Evolutionary conservation across 257 asterid species (phyloP).

Genomic region (Scutellaria barbata): DNA sequence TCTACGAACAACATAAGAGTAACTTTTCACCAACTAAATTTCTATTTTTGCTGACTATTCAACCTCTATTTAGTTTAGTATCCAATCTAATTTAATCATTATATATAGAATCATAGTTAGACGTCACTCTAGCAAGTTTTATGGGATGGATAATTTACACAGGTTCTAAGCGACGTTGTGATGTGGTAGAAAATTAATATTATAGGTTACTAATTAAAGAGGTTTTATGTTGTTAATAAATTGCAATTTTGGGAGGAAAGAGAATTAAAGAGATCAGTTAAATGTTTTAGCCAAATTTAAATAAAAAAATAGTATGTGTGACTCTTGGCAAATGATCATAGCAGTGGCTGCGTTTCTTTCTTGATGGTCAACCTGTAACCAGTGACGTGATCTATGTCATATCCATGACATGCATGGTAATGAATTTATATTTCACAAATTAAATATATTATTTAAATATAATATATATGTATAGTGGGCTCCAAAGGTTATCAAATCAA

Average conservation of each 20-base stretch:
- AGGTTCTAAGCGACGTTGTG: too few species aligned
- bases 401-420: constrained; percentile 33
- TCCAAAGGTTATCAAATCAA: constrained; percentile 39
- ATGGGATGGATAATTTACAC: too few species aligned
- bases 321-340: constrained; percentile 14
- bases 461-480: not conserved
- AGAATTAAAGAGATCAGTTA: not conserved
- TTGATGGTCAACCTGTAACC: constrained; percentile 52
- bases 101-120: too few species aligned
- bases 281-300: not conserved
- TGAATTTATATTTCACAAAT: not conserved
- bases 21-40: too few species aligned
- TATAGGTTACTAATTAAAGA: not conserved
- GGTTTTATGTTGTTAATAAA: not conserved
- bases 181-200: too few species aligned
- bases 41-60: too few species aligned
- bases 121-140: too few species aligned
- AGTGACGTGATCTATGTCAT: constrained; percentile 55
- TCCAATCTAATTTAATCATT: too few species aligned
- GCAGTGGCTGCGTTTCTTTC: constrained; percentile 22
- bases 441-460: not conserved
- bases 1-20: too few species aligned
- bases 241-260: not conserved
- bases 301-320: not conserved
- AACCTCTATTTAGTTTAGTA: too few species aligned